A percentile compares a stretch with the other conserved stretches of the same genome.
These are phyloP conservation scores for Cylindrotheca fusiformis DNA, from an alignment of 108 stramenopile species.

Conservation along the genomic window DNA sequence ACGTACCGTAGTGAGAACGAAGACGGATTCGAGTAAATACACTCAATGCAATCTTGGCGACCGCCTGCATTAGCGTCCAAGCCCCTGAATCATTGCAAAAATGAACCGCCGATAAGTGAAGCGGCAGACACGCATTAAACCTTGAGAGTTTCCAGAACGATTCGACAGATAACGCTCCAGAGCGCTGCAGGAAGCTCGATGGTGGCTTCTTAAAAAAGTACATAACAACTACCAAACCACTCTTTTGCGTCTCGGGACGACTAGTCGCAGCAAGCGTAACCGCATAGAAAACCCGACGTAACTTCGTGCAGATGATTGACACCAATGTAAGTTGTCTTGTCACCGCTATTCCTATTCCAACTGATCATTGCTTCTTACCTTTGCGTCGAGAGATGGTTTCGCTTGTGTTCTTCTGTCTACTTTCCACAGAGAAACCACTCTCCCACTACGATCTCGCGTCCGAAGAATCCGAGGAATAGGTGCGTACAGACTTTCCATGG, in stretches of 20 bases:
- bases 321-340: too few relatives aligned
- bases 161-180: background rate
- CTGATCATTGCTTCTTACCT: too few relatives aligned
- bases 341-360: too few relatives aligned
- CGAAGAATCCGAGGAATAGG: conserved; percentile 1
- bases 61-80: background rate
- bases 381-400: too few relatives aligned
- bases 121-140: background rate
- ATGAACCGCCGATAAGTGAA: conserved; percentile 7
- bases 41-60: conserved; percentile 6
- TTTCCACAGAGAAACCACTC: conserved; percentile 7
- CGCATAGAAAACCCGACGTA: conserved; percentile 1
- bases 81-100: conserved; percentile 12
- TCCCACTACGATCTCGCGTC: conserved; percentile 14
- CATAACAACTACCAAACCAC: conserved; percentile 5
- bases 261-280: background rate
- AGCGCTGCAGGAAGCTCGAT: background rate
- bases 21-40: background rate
- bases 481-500: conserved; percentile 11
- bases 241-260: conserved; percentile 2
- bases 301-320: too few relatives aligned
- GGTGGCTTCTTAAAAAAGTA: conserved; percentile 6
- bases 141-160: background rate
- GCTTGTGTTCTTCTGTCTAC: too few relatives aligned
- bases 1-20: conserved; percentile 19